These are phyloP conservation scores for Chalciporus chontae DNA, from an alignment of 768 basidiomycete genomes.

Conservation along the genomic window DNA sequence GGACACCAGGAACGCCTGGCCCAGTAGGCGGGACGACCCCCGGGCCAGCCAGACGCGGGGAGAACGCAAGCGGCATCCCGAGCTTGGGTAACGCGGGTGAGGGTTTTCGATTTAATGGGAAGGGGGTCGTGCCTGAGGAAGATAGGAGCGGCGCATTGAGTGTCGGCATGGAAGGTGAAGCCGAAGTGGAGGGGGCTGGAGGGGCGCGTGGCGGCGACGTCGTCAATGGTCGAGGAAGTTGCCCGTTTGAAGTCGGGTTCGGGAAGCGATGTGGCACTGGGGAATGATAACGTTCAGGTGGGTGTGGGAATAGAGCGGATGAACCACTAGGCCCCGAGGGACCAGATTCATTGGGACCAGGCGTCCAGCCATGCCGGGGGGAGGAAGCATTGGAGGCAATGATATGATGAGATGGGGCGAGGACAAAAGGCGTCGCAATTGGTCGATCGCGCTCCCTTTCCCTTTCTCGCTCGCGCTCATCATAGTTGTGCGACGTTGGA, in stretches of 20 bases:
- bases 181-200: conserved; percentile 12
- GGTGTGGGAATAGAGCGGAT: conserved; percentile 25
- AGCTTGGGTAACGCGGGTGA: conserved; percentile 28
- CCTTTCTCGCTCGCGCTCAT: conserved; percentile 24
- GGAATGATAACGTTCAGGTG: conserved; percentile 27
- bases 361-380: conserved; percentile 39
- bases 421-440: conserved; percentile 50
- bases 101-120: conserved; percentile 22
- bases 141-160: conserved; percentile 14
- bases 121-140: conserved; percentile 18
- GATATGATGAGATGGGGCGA: conserved; percentile 43
- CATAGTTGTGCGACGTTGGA: conserved; percentile 24
- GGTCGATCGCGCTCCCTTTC: conserved; percentile 53
- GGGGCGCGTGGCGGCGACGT: conserved; percentile 39
- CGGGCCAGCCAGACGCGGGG: conserved; percentile 29
- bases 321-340: conserved; percentile 28
- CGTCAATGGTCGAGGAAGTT: conserved; percentile 23
- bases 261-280: conserved; percentile 28
- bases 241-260: conserved; percentile 22
- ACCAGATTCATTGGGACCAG: conserved; percentile 24
- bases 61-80: conserved; percentile 25
- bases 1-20: conserved; percentile 25
- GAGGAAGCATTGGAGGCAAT: conserved; percentile 37
- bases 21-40: conserved; percentile 28
- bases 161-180: conserved; percentile 18